A percentile compares a stretch with the other conserved stretches of the same genome.
Conservation (phyloP, 306 rosid genomes). For the Trifolium pratense region DNA sequence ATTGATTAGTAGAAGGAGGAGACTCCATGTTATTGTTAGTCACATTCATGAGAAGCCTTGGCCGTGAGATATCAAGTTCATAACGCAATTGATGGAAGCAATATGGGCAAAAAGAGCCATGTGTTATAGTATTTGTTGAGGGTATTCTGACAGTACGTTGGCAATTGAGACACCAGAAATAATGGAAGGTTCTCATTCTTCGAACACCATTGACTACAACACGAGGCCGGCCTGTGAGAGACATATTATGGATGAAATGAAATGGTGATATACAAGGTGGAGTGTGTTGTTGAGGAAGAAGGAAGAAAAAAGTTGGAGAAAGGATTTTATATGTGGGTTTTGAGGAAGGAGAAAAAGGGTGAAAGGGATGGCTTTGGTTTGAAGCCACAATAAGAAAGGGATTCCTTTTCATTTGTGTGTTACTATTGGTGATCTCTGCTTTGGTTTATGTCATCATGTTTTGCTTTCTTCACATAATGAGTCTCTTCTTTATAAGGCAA, state of each 20-base stretch:
- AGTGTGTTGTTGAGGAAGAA: slow-evolving; percentile 44
- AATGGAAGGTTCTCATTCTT: slow-evolving; percentile 69
- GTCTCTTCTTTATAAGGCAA: slow-evolving; percentile 36
- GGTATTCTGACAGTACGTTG: slow-evolving; percentile 51
- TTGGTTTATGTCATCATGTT: background rate
- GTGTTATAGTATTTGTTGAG: slow-evolving; percentile 29
- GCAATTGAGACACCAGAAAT: slow-evolving; percentile 67
- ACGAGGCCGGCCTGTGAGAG: slow-evolving; percentile 57
- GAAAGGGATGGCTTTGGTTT: slow-evolving; percentile 60
- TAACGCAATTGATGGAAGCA: slow-evolving; percentile 51
- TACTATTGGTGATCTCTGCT: slow-evolving; percentile 18
- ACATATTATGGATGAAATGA: slow-evolving; percentile 43
- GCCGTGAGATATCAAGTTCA: slow-evolving; percentile 60
- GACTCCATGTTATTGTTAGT: background rate
- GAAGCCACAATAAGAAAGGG: slow-evolving; percentile 42
- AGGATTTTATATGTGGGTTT: slow-evolving; percentile 23
- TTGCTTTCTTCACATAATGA: slow-evolving; percentile 36
- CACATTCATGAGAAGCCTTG: slow-evolving; percentile 44
- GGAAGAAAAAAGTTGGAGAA: slow-evolving; percentile 8
- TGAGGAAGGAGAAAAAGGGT: slow-evolving; percentile 7
- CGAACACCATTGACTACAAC: slow-evolving; percentile 54
- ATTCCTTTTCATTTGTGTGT: slow-evolving; percentile 48
- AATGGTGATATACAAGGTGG: background rate
- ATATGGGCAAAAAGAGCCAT: slow-evolving; percentile 48
- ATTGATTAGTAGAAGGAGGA: slow-evolving; percentile 16